These are phyloP conservation scores for Artemisia annua DNA, from an alignment of 129 eudicot genomes.

Conservation along the genomic window DNA sequence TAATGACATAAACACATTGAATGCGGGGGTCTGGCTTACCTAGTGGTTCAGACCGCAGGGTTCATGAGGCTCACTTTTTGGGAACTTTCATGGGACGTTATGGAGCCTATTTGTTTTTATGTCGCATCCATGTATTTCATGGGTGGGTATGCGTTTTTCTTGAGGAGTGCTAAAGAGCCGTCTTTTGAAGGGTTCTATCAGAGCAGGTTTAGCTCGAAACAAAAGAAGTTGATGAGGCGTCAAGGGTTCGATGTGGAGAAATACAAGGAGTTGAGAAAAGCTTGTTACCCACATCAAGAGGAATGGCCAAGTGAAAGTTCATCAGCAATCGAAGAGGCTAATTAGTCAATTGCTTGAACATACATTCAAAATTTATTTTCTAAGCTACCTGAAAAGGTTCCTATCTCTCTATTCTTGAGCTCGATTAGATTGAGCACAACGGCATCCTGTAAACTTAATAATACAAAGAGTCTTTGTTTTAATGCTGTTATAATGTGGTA, in stretches of 20 bases:
- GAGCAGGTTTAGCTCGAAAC: constrained; percentile 74
- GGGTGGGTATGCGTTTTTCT: constrained; percentile 92
- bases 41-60: constrained; percentile 79
- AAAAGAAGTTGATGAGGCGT: constrained; percentile 57
- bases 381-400: not conserved
- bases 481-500: not conserved
- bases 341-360: constrained; percentile 36
- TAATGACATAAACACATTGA: too few species aligned
- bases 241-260: constrained; percentile 61
- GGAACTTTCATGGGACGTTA: constrained; percentile 99
- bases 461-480: constrained; percentile 4
- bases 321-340: constrained; percentile 11
- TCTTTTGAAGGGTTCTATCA: constrained; percentile 86
- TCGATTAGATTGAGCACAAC: constrained; percentile 5
- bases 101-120: constrained; percentile 98
- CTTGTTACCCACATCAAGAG: constrained; percentile 50
- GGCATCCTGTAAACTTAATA: constrained; percentile 28
- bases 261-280: constrained; percentile 68
- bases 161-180: constrained; percentile 85
- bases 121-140: constrained; percentile 80
- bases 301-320: constrained; percentile 39
- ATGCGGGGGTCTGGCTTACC: constrained; percentile 77
- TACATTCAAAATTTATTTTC: constrained; percentile 5
- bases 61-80: constrained; percentile 98
- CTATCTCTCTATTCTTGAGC: not conserved